phyloP scores from a whole-genome alignment of 768 basidiomycete genomes.

The Termitomyces sp. region DNA sequence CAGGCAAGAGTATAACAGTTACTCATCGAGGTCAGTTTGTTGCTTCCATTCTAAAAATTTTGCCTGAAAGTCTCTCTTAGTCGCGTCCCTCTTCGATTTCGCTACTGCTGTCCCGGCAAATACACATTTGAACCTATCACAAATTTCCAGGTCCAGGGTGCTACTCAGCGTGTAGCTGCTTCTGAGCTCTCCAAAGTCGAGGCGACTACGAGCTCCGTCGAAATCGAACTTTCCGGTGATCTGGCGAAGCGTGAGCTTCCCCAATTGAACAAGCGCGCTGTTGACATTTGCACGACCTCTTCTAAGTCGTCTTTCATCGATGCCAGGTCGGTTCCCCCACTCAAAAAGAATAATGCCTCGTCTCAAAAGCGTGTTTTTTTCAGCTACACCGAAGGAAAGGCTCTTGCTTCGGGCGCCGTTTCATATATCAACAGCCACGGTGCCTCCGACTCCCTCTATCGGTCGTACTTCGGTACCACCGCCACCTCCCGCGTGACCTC shows the following conservation, averaged over 20 bases:
- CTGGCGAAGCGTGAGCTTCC: constrained; percentile 32
- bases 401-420: constrained; percentile 31
- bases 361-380: background rate
- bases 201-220: constrained; percentile 26
- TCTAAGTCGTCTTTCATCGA: constrained; percentile 38
- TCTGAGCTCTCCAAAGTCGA: constrained; percentile 25
- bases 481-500: constrained; percentile 33
- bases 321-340: constrained; percentile 27
- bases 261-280: constrained; percentile 35
- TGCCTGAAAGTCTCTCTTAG: constrained; percentile 18
- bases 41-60: background rate
- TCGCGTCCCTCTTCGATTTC: constrained; percentile 43
- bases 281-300: constrained; percentile 34
- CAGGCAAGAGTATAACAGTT: constrained; percentile 39
- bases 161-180: constrained; percentile 17
- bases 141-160: constrained; percentile 33
- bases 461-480: constrained; percentile 38
- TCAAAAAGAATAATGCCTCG: background rate
- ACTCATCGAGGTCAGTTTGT: constrained; percentile 34
- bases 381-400: constrained; percentile 41
- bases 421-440: constrained; percentile 38
- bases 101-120: constrained; percentile 36
- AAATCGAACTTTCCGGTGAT: constrained; percentile 35
- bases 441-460: constrained; percentile 35
- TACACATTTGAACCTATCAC: constrained; percentile 40